These are phyloP conservation scores for Epipyxis sp. DNA, from an alignment of 108 stramenopile genomes.

Conservation along the genomic window DNA sequence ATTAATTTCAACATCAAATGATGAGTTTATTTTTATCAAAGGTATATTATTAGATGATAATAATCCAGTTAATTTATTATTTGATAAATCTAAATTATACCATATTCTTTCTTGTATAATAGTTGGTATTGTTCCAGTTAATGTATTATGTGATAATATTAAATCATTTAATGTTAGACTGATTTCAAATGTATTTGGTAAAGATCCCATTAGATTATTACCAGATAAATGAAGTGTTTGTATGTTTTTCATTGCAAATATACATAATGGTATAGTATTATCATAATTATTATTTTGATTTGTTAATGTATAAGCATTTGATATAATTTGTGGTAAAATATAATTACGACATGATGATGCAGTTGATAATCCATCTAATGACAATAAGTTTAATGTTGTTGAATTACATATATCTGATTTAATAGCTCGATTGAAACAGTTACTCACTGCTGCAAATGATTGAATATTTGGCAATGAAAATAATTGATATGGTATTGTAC, in stretches of 20 bases:
- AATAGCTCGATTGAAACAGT: not conserved
- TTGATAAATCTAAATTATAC: not conserved
- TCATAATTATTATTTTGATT: not conserved
- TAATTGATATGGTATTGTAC: not conserved
- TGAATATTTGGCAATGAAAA: not conserved
- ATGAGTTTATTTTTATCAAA: not conserved
- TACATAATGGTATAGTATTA: not conserved
- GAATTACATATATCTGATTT: not conserved
- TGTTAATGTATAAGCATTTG: too few relatives aligned
- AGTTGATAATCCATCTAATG: not conserved
- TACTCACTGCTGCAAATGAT: not conserved
- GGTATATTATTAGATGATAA: not conserved
- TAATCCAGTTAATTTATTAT: not conserved
- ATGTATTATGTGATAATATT: not conserved
- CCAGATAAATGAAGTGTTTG: not conserved
- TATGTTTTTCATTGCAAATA: not conserved
- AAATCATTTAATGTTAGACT: not conserved
- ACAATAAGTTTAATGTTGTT: not conserved
- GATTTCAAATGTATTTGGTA: not conserved
- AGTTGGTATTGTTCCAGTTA: not conserved
- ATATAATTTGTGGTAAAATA: not conserved
- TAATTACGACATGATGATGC: not conserved
- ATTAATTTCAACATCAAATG: not conserved
- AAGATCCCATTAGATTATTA: not conserved
- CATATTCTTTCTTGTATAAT: not conserved